Evolutionary conservation across 768 basidiomycete species (phyloP), one percentile per base, ranked within the genome.

Genomic region (Hysterangium stoloniferum): DNA sequence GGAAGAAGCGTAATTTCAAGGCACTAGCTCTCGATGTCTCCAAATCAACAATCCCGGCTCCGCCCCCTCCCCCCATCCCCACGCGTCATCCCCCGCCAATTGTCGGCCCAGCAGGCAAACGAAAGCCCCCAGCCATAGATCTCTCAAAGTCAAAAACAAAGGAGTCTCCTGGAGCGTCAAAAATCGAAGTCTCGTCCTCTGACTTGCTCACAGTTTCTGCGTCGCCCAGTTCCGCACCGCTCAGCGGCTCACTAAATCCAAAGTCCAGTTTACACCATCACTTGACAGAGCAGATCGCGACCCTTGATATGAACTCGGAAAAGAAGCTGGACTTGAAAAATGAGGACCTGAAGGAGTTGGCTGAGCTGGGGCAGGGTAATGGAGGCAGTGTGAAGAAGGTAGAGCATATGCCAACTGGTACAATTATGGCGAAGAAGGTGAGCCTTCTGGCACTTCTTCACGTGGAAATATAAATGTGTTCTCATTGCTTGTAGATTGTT

Each of bases 391-490:
- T 99, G 42, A 93, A 93, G 68, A 89, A 87, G 68, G 94, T 96
- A 15, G 82, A 94, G 66, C 96, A 99, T 63, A 74, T 79, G 12
- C 92, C 92, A 11, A 90, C 92, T 28, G 84, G 84, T 33, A 91
- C 82, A 13, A 78, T 92, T 59, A 98, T 99, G 95, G 96, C 96
- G 4, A 94, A 96, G 73, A 99, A 99, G 81, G 96, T 85, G 61
- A 52, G 82, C 66, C 19, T 31, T 7, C n/a, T 17, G 38, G 19
- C 15, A 13, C 20, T 13, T 52, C 32, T 46, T 32, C 34, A 7
- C 41, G 11, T 41, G 5, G 12, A 42, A 20, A 41, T 37, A 0
- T 27, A 1, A 12, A 2, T 4, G 8, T 25, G n/a, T 43, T 17
- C 9, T 48, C 27, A 6, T 4, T 27, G 2, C 25, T 17, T 15